Percentiles rank a stretch among this genome's conserved stretches.
Evolutionary conservation across 192 early-diverging fungal species (phyloP).

Genomic region (Dissophora ornata): DNA sequence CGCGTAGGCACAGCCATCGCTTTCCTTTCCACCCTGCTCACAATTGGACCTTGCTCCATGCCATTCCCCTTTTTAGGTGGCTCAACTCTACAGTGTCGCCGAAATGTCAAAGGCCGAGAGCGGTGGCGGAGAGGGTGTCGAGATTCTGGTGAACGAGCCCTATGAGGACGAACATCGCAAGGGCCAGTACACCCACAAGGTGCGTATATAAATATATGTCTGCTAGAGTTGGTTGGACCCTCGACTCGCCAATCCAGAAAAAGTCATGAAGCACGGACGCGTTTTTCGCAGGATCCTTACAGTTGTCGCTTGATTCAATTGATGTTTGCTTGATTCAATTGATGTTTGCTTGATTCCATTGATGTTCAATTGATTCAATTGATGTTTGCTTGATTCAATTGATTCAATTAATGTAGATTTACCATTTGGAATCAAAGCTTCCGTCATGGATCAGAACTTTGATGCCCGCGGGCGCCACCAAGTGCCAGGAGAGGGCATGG

Average conservation of each 20-base stretch:
- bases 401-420: too few species aligned
- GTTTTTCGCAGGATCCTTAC: too few species aligned
- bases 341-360: too few species aligned
- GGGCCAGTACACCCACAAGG: constrained; percentile 86
- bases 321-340: too few species aligned
- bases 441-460: constrained; percentile 71
- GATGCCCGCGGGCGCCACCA: constrained; percentile 71
- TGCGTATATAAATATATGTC: constrained; percentile 37
- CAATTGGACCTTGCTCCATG: constrained; percentile 7
- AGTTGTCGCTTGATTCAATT: too few species aligned
- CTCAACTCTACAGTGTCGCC: constrained; percentile 80
- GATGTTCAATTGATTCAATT: too few species aligned
- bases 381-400: too few species aligned
- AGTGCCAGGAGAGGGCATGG: constrained; percentile 85
- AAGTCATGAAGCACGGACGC: too few species aligned
- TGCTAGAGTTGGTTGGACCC: too few species aligned
- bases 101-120: constrained; percentile 82
- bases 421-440: constrained; percentile 59
- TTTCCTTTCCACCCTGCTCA: constrained; percentile 5
- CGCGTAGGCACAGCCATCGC: too few species aligned
- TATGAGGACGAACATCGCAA: constrained; percentile 78
- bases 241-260: too few species aligned
- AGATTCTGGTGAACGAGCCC: constrained; percentile 81
- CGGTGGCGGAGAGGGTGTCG: constrained; percentile 84
- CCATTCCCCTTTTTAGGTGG: constrained; percentile 50